Percentiles rank a stretch among this genome's conserved stretches.
Evolutionary conservation across 2,329 filamentous ascomycete species (phyloP).

Genomic region (Aspergillus unguis): DNA sequence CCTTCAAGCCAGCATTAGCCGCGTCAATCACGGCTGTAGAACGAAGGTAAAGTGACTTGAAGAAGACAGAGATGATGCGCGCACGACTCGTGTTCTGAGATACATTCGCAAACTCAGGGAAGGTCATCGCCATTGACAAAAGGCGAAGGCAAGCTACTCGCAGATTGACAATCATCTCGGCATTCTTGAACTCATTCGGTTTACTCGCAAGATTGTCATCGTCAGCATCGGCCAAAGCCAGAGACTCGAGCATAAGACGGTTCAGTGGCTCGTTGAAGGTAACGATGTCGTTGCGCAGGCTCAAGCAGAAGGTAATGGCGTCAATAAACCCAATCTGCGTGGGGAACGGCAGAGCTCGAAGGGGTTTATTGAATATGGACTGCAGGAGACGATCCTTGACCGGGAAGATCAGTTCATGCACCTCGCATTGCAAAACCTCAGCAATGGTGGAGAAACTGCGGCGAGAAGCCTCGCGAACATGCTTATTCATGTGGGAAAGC

Average conservation of each 20-base stretch:
- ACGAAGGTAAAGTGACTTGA: constrained; percentile 94
- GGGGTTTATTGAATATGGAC: constrained; percentile 91
- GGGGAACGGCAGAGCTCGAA: constrained; percentile 86
- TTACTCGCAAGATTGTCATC: constrained; percentile 92
- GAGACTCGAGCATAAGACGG: constrained; percentile 83
- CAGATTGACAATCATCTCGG: constrained; percentile 86
- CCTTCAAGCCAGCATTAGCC: constrained; percentile 84
- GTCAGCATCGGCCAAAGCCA: constrained; percentile 89
- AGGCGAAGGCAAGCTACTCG: constrained; percentile 91
- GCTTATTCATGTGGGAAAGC: constrained; percentile 90
- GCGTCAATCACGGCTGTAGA: constrained; percentile 90
- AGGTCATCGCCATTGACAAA: constrained; percentile 86
- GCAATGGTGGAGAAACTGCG: constrained; percentile 77
- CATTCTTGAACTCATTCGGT: constrained; percentile 89
- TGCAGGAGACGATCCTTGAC: constrained; percentile 86
- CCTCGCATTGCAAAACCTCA: constrained; percentile 69
- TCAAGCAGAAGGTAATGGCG: constrained; percentile 91
- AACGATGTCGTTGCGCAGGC: constrained; percentile 82
- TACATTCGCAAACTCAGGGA: constrained; percentile 82
- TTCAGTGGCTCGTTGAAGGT: constrained; percentile 90
- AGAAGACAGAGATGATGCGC: constrained; percentile 89
- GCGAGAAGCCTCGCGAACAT: constrained; percentile 85
- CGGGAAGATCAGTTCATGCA: constrained; percentile 83
- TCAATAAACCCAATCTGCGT: constrained; percentile 99
- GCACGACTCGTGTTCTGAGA: constrained; percentile 61